Evolutionary conservation across 257 asterid species (phyloP).

Genomic region (Solanum chiquidenum): DNA sequence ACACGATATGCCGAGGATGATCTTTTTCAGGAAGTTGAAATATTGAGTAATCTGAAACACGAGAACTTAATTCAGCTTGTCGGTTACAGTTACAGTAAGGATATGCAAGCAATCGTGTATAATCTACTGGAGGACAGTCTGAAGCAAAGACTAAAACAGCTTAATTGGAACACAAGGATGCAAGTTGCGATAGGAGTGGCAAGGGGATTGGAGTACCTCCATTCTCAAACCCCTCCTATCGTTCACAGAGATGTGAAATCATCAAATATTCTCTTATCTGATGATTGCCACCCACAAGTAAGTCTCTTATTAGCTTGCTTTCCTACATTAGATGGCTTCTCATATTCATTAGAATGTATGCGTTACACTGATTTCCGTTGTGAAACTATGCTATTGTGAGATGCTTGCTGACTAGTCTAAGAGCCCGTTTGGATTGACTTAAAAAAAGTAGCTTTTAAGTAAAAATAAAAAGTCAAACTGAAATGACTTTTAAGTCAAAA

Average conservation of each 20-base stretch:
- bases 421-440: too few species aligned
- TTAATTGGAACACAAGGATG: slow-evolving; percentile 63
- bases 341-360: background rate
- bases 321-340: background rate
- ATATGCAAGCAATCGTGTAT: slow-evolving; percentile 48
- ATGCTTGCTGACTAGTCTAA: background rate
- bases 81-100: slow-evolving; percentile 48
- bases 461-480: too few species aligned
- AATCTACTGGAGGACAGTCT: slow-evolving; percentile 27
- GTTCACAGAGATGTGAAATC: slow-evolving; percentile 64
- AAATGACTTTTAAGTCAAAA: too few species aligned
- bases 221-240: slow-evolving; percentile 56
- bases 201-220: slow-evolving; percentile 60
- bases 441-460: too few species aligned
- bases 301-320: background rate
- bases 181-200: slow-evolving; percentile 57
- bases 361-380: background rate
- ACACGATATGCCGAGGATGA: slow-evolving; percentile 29
- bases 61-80: slow-evolving; percentile 47
- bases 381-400: background rate
- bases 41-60: slow-evolving; percentile 52
- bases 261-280: slow-evolving; percentile 56
- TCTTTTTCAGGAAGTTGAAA: slow-evolving; percentile 50
- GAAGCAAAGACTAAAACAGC: slow-evolving; percentile 39
- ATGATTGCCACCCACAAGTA: slow-evolving; percentile 48